These are phyloP conservation scores for Kodamaea jinghongensis DNA, from an alignment of 805 yeast species.

Conservation along the genomic window DNA sequence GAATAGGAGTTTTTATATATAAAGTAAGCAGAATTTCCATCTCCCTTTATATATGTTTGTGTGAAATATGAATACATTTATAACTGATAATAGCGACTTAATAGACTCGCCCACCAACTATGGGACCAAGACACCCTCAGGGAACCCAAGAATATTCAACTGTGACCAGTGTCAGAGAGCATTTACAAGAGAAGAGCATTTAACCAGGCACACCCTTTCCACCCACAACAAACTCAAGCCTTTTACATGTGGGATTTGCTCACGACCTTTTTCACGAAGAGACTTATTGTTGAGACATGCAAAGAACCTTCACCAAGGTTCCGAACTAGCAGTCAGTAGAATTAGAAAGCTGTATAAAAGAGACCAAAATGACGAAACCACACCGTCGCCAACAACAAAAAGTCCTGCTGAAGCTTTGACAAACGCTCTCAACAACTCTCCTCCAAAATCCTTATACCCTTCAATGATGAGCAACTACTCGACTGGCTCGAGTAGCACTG, in stretches of 20 bases:
- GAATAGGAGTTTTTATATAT: background rate
- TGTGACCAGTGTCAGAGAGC: conserved; percentile 43
- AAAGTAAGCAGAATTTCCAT: background rate
- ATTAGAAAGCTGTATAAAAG: conserved; percentile 38
- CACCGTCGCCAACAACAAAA: too few relatives aligned
- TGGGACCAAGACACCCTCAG: conserved; percentile 44
- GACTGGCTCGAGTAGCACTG: background rate
- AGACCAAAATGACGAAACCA: conserved; percentile 3
- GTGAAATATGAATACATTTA: conserved; percentile 6
- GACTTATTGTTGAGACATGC: conserved; percentile 45
- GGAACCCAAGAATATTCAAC: conserved; percentile 41
- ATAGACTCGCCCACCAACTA: conserved; percentile 18
- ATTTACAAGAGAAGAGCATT: conserved; percentile 46
- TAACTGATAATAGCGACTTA: conserved; percentile 5
- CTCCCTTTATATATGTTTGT: background rate
- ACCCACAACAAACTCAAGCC: conserved; percentile 47
- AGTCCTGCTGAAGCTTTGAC: too few relatives aligned
- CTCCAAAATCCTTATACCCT: too few relatives aligned
- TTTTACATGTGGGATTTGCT: conserved; percentile 43
- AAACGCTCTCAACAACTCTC: too few relatives aligned
- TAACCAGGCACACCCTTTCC: conserved; percentile 40
- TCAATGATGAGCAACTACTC: too few relatives aligned
- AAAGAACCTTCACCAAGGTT: conserved; percentile 43
- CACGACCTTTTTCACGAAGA: conserved; percentile 41
- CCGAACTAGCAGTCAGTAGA: conserved; percentile 42